Conservation (phyloP, 2,329 filamentous ascomycete genomes). For the Alternaria arborescens region DNA sequence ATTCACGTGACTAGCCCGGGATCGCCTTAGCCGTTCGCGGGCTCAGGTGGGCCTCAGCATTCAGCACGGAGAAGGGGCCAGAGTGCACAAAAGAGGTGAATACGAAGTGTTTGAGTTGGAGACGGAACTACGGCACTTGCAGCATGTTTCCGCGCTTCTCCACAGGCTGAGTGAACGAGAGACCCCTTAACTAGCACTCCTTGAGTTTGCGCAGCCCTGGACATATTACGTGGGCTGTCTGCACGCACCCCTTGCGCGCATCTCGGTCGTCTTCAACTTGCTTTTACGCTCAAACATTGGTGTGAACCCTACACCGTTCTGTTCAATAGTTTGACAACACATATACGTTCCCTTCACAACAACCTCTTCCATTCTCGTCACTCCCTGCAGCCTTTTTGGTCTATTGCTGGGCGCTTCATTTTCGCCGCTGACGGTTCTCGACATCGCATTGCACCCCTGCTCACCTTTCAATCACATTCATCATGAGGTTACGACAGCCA, state of each 20-base stretch:
- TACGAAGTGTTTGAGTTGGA: slow-evolving; percentile 24
- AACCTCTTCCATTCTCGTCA: slow-evolving; percentile 19
- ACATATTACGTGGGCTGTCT: slow-evolving; percentile 30
- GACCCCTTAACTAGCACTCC: slow-evolving; percentile 28
- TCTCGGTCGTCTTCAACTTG: slow-evolving; percentile 26
- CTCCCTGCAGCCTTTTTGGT: slow-evolving; percentile 9
- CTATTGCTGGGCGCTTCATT: not conserved
- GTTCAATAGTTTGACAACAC: slow-evolving; percentile 8
- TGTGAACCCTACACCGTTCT: slow-evolving; percentile 12
- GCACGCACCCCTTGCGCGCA: slow-evolving; percentile 41
- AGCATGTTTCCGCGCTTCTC: slow-evolving; percentile 11
- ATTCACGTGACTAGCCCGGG: slow-evolving; percentile 23
- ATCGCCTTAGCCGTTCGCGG: slow-evolving; percentile 16
- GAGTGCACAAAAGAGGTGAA: slow-evolving; percentile 18
- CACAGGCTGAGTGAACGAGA: slow-evolving; percentile 16
- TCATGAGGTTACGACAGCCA: slow-evolving; percentile 68
- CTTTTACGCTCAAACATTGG: slow-evolving; percentile 22
- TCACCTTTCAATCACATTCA: slow-evolving; percentile 27
- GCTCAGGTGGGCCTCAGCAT: slow-evolving; percentile 3
- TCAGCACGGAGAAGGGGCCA: slow-evolving; percentile 35
- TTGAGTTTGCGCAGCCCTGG: slow-evolving; percentile 17
- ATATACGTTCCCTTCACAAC: slow-evolving; percentile 8
- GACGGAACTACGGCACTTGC: slow-evolving; percentile 20
- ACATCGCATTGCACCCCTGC: slow-evolving; percentile 14
- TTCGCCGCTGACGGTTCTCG: slow-evolving; percentile 8